A percentile compares a stretch with the other conserved stretches of the same genome.
Evolutionary conservation across 2,329 filamentous ascomycete species (phyloP).

Genomic region (Diaporthe velutina): DNA sequence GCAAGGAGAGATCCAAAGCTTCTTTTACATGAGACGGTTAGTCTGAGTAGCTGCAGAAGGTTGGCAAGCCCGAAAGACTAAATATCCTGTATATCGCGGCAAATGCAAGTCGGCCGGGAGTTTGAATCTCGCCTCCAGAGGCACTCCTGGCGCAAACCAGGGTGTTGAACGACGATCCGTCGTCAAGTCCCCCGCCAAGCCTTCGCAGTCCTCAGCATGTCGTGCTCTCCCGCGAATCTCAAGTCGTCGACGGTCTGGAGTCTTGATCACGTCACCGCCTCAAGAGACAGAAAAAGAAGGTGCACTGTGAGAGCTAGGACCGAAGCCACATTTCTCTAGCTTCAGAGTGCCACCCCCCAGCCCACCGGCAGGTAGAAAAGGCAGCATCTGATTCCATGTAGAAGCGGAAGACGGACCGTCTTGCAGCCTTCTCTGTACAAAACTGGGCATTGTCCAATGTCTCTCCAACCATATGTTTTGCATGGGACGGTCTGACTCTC

Average conservation of each 20-base stretch:
- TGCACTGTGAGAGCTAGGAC: constrained; percentile 29
- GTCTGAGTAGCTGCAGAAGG: constrained; percentile 26
- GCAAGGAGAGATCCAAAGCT: constrained; percentile 32
- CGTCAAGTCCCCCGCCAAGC: neutral
- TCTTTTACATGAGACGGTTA: constrained; percentile 23
- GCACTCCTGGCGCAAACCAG: neutral
- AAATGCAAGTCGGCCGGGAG: constrained; percentile 16
- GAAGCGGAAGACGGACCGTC: constrained; percentile 54
- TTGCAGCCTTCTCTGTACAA: constrained; percentile 48
- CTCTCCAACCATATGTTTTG: constrained; percentile 33
- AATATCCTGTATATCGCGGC: constrained; percentile 10
- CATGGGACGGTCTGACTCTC: constrained; percentile 36
- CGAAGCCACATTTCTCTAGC: constrained; percentile 33
- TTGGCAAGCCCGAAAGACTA: constrained; percentile 23
- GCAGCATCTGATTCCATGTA: constrained; percentile 38
- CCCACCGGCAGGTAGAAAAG: constrained; percentile 30
- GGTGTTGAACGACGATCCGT: neutral
- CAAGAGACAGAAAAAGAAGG: constrained; percentile 1
- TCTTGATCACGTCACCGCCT: constrained; percentile 27
- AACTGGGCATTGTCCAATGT: constrained; percentile 41
- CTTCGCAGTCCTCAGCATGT: constrained; percentile 16
- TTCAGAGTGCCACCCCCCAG: constrained; percentile 15
- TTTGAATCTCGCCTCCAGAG: constrained; percentile 7
- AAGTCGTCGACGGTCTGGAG: neutral
- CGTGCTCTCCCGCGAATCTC: constrained; percentile 32